A percentile compares a stretch with the other conserved stretches of the same genome.
Conservation (phyloP, 2,329 filamentous ascomycete species). For the Apiospora kogelbergensis region DNA sequence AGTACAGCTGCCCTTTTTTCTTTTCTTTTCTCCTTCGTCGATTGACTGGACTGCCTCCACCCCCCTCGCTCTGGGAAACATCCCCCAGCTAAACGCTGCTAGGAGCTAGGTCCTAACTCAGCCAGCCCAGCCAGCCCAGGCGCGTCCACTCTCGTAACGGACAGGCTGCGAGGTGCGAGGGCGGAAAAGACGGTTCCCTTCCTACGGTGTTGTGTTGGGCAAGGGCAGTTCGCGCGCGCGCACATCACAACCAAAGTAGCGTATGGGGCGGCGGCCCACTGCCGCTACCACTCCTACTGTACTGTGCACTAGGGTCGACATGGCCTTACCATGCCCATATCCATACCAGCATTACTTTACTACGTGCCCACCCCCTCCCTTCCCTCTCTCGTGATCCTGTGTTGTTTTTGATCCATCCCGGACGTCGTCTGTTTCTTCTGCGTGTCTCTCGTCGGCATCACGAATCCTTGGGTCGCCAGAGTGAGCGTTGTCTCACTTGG, state of each 20-base stretch:
- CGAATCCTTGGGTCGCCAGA: conserved; percentile 25
- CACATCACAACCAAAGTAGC: conserved; percentile 4
- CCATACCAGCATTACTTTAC: conserved; percentile 29
- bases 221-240: conserved; percentile 3
- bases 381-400: conserved; percentile 32
- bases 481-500: conserved; percentile 34
- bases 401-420: conserved; percentile 33
- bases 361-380: conserved; percentile 33
- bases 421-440: conserved; percentile 19
- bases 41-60: conserved; percentile 2
- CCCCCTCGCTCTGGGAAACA: conserved; percentile 18
- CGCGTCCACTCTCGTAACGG: conserved; percentile 2
- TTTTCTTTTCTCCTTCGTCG: neutral
- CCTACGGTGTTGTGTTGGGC: neutral
- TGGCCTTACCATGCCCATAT: conserved; percentile 21
- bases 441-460: conserved; percentile 30
- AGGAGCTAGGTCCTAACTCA: neutral
- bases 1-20: neutral
- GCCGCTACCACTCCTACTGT: conserved; percentile 2
- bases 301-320: neutral
- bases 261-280: conserved; percentile 7
- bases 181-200: conserved; percentile 8
- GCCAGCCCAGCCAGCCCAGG: neutral
- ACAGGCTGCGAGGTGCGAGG: neutral
- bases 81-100: neutral